phyloP scores from a whole-genome alignment of 2,329 filamentous ascomycete genomes.

The Colletotrichum lupini region DNA sequence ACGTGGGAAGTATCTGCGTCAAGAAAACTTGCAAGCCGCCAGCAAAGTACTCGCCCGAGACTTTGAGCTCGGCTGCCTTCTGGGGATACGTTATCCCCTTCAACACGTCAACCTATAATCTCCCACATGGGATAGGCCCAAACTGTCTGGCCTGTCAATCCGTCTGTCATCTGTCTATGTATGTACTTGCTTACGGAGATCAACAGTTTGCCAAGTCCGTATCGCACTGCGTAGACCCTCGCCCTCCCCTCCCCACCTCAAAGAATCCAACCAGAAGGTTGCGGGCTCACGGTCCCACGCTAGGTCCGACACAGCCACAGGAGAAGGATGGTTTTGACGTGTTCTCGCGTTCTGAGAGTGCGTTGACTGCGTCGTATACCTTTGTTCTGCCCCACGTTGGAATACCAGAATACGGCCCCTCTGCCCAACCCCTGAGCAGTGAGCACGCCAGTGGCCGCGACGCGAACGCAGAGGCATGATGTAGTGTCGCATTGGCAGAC shows the following conservation, averaged over 20 bases:
- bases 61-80: not conserved
- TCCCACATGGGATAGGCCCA: not conserved
- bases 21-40: not conserved
- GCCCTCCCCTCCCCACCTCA: constrained; percentile 4
- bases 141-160: not conserved
- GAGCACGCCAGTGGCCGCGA: constrained; percentile 6
- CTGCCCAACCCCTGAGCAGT: constrained; percentile 19
- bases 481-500: constrained; percentile 7
- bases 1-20: not conserved
- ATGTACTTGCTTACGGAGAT: not conserved
- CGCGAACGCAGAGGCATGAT: constrained; percentile 8
- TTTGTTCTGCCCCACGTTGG: constrained; percentile 11
- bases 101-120: not conserved
- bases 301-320: constrained; percentile 29
- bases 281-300: constrained; percentile 19
- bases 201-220: not conserved
- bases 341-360: constrained; percentile 1
- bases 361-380: constrained; percentile 9
- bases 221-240: not conserved
- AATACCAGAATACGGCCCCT: constrained; percentile 2
- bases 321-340: constrained; percentile 15
- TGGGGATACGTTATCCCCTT: not conserved
- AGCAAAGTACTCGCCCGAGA: not conserved
- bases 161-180: not conserved
- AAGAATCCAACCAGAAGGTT: constrained; percentile 24